A percentile compares a stretch with the other conserved stretches of the same genome.
Evolutionary conservation across 2,329 filamentous ascomycete genomes (phyloP).

Genomic region (Colletotrichum sp.): DNA sequence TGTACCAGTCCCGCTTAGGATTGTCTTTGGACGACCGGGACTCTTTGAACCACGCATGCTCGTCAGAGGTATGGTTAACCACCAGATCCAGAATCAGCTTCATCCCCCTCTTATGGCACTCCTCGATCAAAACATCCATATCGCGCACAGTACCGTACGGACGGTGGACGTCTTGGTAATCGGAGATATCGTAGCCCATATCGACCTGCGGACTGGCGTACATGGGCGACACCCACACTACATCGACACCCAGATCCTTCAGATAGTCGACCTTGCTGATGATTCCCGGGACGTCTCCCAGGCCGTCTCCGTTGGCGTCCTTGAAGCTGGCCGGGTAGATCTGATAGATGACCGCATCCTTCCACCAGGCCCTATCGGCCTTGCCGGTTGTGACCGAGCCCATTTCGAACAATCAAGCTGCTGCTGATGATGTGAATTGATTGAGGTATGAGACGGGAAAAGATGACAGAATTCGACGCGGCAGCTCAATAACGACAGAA

Average conservation of each 20-base stretch:
- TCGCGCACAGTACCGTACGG: constrained; percentile 71
- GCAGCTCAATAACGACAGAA: not conserved
- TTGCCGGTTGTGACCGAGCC: constrained; percentile 13
- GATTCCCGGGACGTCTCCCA: constrained; percentile 68
- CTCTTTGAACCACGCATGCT: constrained; percentile 74
- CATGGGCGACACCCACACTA: constrained; percentile 72
- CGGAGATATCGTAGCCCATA: constrained; percentile 73
- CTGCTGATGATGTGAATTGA: not conserved
- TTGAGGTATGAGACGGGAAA: not conserved
- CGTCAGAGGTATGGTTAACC: constrained; percentile 76
- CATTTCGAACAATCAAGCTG: not conserved
- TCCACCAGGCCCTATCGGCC: constrained; percentile 51
- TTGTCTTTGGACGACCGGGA: constrained; percentile 64
- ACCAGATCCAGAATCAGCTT: constrained; percentile 77
- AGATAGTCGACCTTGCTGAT: constrained; percentile 67
- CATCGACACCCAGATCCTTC: constrained; percentile 62
- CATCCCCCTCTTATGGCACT: constrained; percentile 67
- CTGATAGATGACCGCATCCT: constrained; percentile 61
- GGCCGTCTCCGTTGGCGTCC: constrained; percentile 61
- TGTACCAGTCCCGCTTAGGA: constrained; percentile 73
- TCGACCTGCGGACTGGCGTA: constrained; percentile 68
- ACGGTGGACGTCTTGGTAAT: constrained; percentile 69
- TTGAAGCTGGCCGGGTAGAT: constrained; percentile 64
- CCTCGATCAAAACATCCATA: constrained; percentile 64
- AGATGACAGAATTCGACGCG: not conserved